Base-by-base conservation (phyloP, 148 eudicot genomes). In the Linanthus parryae region DNA sequence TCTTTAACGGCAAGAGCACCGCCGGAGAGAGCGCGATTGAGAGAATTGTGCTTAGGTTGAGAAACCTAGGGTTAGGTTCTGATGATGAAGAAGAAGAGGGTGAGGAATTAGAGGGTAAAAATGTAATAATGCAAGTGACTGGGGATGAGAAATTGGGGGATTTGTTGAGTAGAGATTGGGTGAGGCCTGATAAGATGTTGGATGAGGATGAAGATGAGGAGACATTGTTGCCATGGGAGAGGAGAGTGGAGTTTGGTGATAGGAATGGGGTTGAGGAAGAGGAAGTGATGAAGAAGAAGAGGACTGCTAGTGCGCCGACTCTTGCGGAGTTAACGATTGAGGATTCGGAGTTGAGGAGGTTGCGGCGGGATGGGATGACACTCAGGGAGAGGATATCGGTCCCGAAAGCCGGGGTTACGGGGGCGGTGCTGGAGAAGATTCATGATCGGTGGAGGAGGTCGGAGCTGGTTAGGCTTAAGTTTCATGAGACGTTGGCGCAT, bases 81-180 rank as follows among this genome's bases (percentile, higher is more conserved):
- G 95, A 85, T 44, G 85, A 80, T 31, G 85, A 72, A 0, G 74
- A 59, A 1, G 77, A 68, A 24, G 85, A 69, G 0, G 74, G 63
- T 2, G 77, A 66, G 10, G 82, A 44, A 7, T 64, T 66, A 10
- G 43, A 15, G 3, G 70, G 57, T 10, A 47, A 45, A 9, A 58
- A 50, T 48, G 66, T 10, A 20, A 54, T 12, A 25, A 20, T 60
- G 52, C 54, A 15, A 35, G 29, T 56, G 20, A 18, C 55, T 7
- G 74, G 71, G 26, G 75, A 77, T 21, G 95, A 81, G 58, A 83
- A 69, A 21, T 66, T 91, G 67, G 98, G 95, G 63, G 84, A 86
- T 75, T 91, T 91, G 79, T 70, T 91, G 74, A 73, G 59, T 72
- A 81, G 94, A 61, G 95, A 91, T 71, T 91, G 98, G 98, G 69